A percentile compares a stretch with the other conserved stretches of the same genome.
Evolutionary conservation across 1,284 basidiomycete species (phyloP).

Genomic region (Thelephora terrestris): DNA sequence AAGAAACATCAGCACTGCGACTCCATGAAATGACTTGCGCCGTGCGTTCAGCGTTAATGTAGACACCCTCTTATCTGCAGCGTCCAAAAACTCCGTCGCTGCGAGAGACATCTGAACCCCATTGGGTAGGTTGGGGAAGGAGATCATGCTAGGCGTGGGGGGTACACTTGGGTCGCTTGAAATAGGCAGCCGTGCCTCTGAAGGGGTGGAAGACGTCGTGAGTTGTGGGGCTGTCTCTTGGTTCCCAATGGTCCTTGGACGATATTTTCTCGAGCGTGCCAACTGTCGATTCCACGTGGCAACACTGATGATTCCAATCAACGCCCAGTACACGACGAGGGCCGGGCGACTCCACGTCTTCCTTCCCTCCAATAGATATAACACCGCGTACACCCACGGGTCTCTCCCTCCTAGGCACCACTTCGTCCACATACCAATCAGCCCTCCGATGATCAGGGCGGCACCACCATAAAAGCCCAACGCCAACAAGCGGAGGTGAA

Average conservation of each 20-base stretch:
- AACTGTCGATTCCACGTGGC: constrained; percentile 90
- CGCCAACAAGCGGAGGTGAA: constrained; percentile 79
- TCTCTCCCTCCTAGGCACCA: constrained; percentile 82
- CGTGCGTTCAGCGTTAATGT: constrained; percentile 89
- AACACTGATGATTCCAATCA: constrained; percentile 74
- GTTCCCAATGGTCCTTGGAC: constrained; percentile 31
- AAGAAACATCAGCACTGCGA: constrained; percentile 93
- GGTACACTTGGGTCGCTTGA: constrained; percentile 18
- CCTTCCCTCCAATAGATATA: constrained; percentile 67
- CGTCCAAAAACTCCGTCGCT: constrained; percentile 78
- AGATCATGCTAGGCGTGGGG: constrained; percentile 23
- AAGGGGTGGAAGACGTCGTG: constrained; percentile 9
- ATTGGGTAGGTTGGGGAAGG: constrained; percentile 32
- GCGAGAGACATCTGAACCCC: constrained; percentile 39
- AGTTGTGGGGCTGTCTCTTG: constrained; percentile 8
- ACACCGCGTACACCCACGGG: constrained; percentile 84
- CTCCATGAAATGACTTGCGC: constrained; percentile 94
- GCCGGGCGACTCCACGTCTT: constrained; percentile 76
- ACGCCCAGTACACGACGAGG: constrained; percentile 80
- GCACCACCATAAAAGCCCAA: constrained; percentile 79
- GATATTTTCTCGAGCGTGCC: constrained; percentile 60
- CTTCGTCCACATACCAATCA: constrained; percentile 89
- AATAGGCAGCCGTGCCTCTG: constrained; percentile 7
- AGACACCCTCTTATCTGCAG: constrained; percentile 82
- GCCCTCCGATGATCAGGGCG: constrained; percentile 67